Conservation (phyloP, 352 stramenopile species). For the Globisporangium recalcitrans region DNA sequence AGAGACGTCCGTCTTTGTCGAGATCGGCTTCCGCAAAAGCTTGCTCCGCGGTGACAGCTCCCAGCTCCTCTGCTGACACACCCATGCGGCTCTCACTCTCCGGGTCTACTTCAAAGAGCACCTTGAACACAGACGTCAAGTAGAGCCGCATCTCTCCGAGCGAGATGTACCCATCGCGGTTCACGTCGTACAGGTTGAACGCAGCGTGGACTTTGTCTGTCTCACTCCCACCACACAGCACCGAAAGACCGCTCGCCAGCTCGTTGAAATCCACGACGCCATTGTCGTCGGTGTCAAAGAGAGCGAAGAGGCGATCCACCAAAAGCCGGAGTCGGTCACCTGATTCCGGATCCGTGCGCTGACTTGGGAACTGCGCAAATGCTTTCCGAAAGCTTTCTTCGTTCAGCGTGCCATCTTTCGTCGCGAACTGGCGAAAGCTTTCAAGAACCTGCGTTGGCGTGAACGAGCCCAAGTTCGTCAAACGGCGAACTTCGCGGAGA, state of each 20-base stretch:
- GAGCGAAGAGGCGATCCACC: slow-evolving; percentile 69
- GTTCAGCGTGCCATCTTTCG: slow-evolving; percentile 59
- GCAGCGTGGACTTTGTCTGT: slow-evolving; percentile 75
- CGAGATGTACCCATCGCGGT: slow-evolving; percentile 84
- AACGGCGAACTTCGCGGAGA: slow-evolving; percentile 62
- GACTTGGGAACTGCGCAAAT: slow-evolving; percentile 47
- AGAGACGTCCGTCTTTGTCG: slow-evolving; percentile 72
- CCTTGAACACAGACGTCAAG: slow-evolving; percentile 82
- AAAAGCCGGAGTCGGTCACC: slow-evolving; percentile 50
- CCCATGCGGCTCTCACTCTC: slow-evolving; percentile 52
- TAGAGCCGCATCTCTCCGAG: slow-evolving; percentile 82
- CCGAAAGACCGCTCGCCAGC: slow-evolving; percentile 67
- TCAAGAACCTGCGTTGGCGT: slow-evolving; percentile 71
- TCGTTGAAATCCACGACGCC: slow-evolving; percentile 80
- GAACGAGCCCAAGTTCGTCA: slow-evolving; percentile 73
- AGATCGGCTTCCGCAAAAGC: slow-evolving; percentile 77
- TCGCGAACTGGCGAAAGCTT: slow-evolving; percentile 65
- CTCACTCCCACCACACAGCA: slow-evolving; percentile 65
- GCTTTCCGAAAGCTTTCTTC: slow-evolving; percentile 57
- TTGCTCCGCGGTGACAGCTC: slow-evolving; percentile 69
- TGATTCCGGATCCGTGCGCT: slow-evolving; percentile 20
- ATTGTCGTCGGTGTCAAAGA: slow-evolving; percentile 83
- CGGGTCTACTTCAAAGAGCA: slow-evolving; percentile 81
- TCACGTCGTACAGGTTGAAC: slow-evolving; percentile 86
- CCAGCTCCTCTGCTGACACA: slow-evolving; percentile 68